Evolutionary conservation across 208 protist species (phyloP).

Genomic region (Spongospora subterranea): DNA sequence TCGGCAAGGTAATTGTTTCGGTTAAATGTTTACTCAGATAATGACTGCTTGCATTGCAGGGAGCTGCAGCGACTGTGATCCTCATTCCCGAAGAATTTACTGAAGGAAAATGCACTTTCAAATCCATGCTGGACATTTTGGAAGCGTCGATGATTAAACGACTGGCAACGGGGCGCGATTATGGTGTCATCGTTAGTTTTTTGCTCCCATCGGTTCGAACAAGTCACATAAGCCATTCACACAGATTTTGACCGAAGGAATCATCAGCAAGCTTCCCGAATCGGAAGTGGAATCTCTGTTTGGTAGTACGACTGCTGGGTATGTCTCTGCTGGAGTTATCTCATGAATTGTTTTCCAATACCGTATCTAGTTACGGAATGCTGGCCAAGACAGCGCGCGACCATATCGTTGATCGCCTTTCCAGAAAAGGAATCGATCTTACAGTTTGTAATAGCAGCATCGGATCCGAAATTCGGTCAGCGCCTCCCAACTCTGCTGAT

Average conservation of each 20-base stretch:
- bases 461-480: constrained; percentile 47
- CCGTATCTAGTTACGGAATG: constrained; percentile 3
- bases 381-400: background rate
- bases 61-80: constrained; percentile 16
- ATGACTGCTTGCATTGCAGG: constrained; percentile 24
- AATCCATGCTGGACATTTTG: background rate
- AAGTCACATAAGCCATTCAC: background rate
- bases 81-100: constrained; percentile 50
- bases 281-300: background rate
- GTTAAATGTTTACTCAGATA: background rate
- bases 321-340: background rate
- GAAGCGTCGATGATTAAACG: constrained; percentile 41
- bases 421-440: constrained; percentile 30
- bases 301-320: background rate
- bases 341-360: background rate
- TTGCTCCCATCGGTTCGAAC: background rate
- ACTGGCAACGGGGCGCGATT: constrained; percentile 32
- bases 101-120: background rate
- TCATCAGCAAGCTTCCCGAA: constrained; percentile 5
- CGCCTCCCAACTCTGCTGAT: constrained; percentile 34
- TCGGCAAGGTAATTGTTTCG: constrained; percentile 42
- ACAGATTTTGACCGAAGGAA: constrained; percentile 29
- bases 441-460: constrained; percentile 22
- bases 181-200: background rate
- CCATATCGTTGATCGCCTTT: background rate